Percentiles rank a stretch among this genome's conserved stretches.
Conservation (phyloP, 1,284 basidiomycete species). For the Trichosporon sp. region DNA sequence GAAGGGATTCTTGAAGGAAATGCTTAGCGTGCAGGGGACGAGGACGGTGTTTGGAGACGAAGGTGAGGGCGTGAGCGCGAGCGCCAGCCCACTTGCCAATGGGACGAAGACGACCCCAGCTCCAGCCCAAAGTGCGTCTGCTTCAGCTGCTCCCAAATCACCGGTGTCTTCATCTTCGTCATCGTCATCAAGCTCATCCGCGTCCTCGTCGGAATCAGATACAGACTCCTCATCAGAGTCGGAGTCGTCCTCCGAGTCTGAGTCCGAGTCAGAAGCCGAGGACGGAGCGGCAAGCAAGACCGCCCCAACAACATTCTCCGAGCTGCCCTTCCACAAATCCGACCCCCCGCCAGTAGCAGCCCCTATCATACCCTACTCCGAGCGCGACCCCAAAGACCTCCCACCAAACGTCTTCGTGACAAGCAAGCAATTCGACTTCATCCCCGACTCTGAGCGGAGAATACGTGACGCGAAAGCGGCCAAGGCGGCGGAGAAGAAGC, state of each 20-base stretch:
- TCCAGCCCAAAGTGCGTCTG: not conserved
- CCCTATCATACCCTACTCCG: slow-evolving; percentile 30
- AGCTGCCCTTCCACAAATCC: slow-evolving; percentile 4
- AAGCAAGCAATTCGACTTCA: slow-evolving; percentile 22
- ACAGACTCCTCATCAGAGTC: too few relatives aligned
- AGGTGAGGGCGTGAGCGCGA: not conserved
- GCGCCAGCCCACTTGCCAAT: too few relatives aligned
- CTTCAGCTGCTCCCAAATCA: not conserved
- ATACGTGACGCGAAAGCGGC: slow-evolving; percentile 3
- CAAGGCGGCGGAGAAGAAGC: not conserved
- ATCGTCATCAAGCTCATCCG: not conserved
- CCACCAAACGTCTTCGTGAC: slow-evolving; percentile 42
- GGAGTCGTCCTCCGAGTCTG: not conserved
- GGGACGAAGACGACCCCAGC: too few relatives aligned
- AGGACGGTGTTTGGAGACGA: slow-evolving; percentile 29
- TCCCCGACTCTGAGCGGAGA: slow-evolving; percentile 12
- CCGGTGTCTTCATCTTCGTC: not conserved
- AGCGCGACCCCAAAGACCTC: slow-evolving; percentile 16
- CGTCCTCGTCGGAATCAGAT: not conserved
- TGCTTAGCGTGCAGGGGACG: slow-evolving; percentile 29
- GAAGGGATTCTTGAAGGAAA: slow-evolving; percentile 40
- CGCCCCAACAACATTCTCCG: not conserved
- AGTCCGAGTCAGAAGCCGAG: not conserved
- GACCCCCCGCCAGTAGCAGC: not conserved
- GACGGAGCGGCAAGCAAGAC: not conserved